Conservation (phyloP, 2,329 filamentous ascomycete genomes). For the Xenosphaeropsis pyriputrescens region DNA sequence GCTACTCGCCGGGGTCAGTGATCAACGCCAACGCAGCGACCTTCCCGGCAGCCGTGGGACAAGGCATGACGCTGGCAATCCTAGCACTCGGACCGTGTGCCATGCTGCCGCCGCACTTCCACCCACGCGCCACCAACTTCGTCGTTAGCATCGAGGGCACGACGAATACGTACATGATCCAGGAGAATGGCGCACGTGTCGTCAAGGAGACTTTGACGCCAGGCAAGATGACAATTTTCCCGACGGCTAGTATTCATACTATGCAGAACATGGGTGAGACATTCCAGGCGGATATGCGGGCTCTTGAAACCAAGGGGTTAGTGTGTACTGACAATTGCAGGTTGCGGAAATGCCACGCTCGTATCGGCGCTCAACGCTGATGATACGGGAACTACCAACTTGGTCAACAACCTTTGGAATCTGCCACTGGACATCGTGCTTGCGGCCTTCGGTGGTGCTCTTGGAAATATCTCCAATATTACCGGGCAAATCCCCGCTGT, state of each 20-base stretch:
- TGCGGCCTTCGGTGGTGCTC: constrained; percentile 23
- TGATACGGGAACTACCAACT: constrained; percentile 32
- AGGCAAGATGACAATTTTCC: constrained; percentile 34
- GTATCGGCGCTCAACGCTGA: constrained; percentile 31
- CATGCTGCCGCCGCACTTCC: constrained; percentile 34
- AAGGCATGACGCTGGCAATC: constrained; percentile 30
- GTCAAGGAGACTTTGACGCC: constrained; percentile 25
- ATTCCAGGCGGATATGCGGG: constrained; percentile 1
- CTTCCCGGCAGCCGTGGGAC: constrained; percentile 29
- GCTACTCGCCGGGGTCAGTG: constrained; percentile 28
- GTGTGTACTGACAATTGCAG: constrained; percentile 11
- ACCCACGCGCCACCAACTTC: constrained; percentile 32
- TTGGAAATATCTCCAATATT: constrained; percentile 12
- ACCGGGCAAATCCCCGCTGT: constrained; percentile 17
- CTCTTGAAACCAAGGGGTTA: not conserved
- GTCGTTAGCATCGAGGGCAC: constrained; percentile 31
- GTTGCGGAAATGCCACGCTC: constrained; percentile 31
- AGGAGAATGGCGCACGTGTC: constrained; percentile 31
- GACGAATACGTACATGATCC: constrained; percentile 33
- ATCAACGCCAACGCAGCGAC: constrained; percentile 35
- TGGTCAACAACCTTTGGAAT: constrained; percentile 26
- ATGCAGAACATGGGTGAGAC: constrained; percentile 32
- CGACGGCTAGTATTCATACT: constrained; percentile 27
- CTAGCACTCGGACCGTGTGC: constrained; percentile 32
- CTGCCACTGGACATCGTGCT: constrained; percentile 25